Base-by-base conservation (phyloP, 306 rosid species). In the Spatholobus suberectus region DNA sequence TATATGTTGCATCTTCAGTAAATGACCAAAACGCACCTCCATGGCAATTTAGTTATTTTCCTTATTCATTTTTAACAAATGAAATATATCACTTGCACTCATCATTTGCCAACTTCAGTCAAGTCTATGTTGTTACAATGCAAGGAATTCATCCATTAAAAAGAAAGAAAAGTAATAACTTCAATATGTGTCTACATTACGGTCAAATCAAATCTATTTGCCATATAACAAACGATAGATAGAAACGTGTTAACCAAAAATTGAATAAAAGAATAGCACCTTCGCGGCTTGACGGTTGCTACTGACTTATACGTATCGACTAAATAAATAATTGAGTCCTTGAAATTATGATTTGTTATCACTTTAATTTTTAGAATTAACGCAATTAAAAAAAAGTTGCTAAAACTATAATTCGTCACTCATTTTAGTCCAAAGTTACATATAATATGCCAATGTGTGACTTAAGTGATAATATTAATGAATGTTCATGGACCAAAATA, bases 21-120 rank as follows among this genome's bases (percentile, higher is more conserved):
- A 80, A 80, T 85, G 75, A 69, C 79, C 41, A 18, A 27, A 35
- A 46, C 6, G 32, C 85, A 12, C 54, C 18, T 24, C 18, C 1
- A 5, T 4, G 2, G 52, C n/a, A 66, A 9, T 8, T 62, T 20
- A 29, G 1, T 21, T 40, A 20, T 14, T 43, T 62, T 15, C 1
- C 0, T n/a, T 6, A 14, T 59, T 11, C 13, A 37, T 18, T 41
- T 59, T 34, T 15, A 15, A 23, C 29, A 10, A 10, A 55, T 1
- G 61, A 63, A 29, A 29, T 63, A 29, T 12, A 32, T 63, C 29
- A 12, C 27, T 12, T 32, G 2, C 5, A 49, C 24, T 65, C 8
- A 3, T 5, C 29, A 41, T 6, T 77, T 77, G 7, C 37, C 38
- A 65, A 47, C 4, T 46, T 67, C n/a, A 40, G 46, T 65, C 37